Evolutionary conservation across 768 basidiomycete species (phyloP).

Genomic region (Leucogyrophana mollusca): DNA sequence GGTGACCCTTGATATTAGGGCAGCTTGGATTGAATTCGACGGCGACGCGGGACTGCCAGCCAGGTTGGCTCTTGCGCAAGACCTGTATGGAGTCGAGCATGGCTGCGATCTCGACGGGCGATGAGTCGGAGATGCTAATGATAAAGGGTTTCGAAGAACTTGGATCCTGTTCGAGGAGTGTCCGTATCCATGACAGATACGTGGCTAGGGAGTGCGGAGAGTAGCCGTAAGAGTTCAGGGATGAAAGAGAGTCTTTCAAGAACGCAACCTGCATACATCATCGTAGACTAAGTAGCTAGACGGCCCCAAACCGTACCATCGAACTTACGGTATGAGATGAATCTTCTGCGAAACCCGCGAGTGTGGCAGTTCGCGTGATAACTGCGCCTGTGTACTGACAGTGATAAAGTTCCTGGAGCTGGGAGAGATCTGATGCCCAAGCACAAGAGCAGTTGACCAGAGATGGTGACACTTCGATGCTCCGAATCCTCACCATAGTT

Average conservation of each 20-base stretch:
- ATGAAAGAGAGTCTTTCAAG: conserved; percentile 45
- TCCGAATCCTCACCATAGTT: conserved; percentile 57
- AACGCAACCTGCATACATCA: conserved; percentile 57
- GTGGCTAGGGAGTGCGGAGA: conserved; percentile 69
- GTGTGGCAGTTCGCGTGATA: conserved; percentile 75
- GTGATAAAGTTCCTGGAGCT: conserved; percentile 65
- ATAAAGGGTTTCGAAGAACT: conserved; percentile 63
- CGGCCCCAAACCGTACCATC: not conserved
- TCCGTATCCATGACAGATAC: conserved; percentile 64
- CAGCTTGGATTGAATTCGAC: conserved; percentile 86
- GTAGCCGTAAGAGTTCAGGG: conserved; percentile 86
- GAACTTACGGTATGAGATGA: conserved; percentile 55
- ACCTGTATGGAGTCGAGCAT: conserved; percentile 63
- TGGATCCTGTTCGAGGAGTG: conserved; percentile 37
- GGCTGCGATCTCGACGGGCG: conserved; percentile 43
- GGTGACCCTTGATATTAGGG: conserved; percentile 65
- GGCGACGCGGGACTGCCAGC: conserved; percentile 48
- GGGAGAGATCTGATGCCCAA: conserved; percentile 71
- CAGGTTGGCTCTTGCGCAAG: conserved; percentile 42
- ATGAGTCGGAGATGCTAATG: conserved; percentile 73
- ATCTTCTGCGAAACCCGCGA: conserved; percentile 69
- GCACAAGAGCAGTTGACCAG: conserved; percentile 79
- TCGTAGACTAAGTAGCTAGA: conserved; percentile 2
- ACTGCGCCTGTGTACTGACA: conserved; percentile 74
- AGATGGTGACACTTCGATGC: conserved; percentile 56